Conservation (phyloP, 1,284 basidiomycete genomes). For the Cutaneotrichosporon sp. region DNA sequence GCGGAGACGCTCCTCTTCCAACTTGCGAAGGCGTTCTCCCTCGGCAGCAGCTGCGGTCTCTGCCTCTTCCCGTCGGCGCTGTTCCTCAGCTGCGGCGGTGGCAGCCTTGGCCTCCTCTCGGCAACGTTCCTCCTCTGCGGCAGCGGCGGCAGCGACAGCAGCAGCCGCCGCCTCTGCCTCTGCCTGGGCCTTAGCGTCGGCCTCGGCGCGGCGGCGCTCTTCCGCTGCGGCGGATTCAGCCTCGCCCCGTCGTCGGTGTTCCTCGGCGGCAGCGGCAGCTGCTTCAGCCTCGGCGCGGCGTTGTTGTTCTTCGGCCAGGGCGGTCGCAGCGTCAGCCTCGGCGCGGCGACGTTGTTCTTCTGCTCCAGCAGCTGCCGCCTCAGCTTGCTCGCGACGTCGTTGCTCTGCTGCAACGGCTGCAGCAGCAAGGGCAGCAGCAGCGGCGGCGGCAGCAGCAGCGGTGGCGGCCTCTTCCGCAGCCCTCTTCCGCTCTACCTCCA, state of each 20-base stretch:
- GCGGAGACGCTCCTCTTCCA: background rate
- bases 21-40: background rate
- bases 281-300: background rate
- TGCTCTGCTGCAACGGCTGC: background rate
- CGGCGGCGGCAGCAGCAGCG: background rate
- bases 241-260: background rate
- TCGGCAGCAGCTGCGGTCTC: slow-evolving; percentile 32
- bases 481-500: background rate
- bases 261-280: background rate
- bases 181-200: background rate
- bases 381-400: background rate
- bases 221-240: background rate
- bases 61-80: background rate
- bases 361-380: background rate
- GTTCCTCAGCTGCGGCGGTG: background rate
- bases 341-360: background rate
- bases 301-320: background rate
- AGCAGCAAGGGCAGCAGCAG: background rate
- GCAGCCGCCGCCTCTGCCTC: slow-evolving; percentile 30
- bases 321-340: background rate
- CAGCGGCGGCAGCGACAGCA: slow-evolving; percentile 16
- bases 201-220: background rate
- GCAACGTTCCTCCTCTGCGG: background rate
- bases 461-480: background rate
- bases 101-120: background rate